Base-by-base conservation (phyloP, 441 rosid species). In the Aquilaria agallochum region DNA sequence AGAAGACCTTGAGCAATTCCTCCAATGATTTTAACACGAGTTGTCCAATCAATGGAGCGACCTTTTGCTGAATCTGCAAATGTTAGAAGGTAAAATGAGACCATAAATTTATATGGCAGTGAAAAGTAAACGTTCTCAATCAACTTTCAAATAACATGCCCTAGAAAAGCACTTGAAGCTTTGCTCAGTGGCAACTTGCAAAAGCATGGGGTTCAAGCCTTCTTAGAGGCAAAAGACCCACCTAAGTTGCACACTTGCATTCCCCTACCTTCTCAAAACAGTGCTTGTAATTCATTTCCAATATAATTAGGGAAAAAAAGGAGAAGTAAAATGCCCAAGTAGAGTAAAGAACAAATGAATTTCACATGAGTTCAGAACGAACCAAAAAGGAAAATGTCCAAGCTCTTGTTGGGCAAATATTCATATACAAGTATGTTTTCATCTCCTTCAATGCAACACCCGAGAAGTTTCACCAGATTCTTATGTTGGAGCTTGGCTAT, bases 401-500 rank as follows among this genome's bases (percentile, higher is more conserved):
- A 5, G 42, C 57, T 54, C 34, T 32, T 54, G 42, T 54, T 54
- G 3, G 20, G 14, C 57, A 54, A 11, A 32, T 4, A 54, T 3
- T 54, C 57, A 32, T 54, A 54, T n/a, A 54, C 14, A 0, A 54
- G 42, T 40, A 54, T 54, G 9, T 14, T 2, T 3, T 36, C 47
- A 2, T n/a, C 42, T 11, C 20, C 49, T 15, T 56, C 55, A 50
- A 60, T 50, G 47, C 64, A 50, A 46, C 55, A 9, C 0, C 64
- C 64, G 13, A 2, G 27, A 8, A 60, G 64, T 10, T 46, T 46
- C 10, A 60, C 64, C 15, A 60, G 64, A 50, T 60, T 60, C 12
- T 55, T 20, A 15, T 60, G 64, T 20, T 60, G 55, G 51, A 60
- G 55, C 14, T 60, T 60, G 32, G 56, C 64, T 49, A 50, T 60